Percentiles rank a stretch among this genome's conserved stretches.
These are phyloP conservation scores for Salinomyces thailandicus DNA, from an alignment of 2,329 filamentous ascomycete genomes.

Conservation along the genomic window DNA sequence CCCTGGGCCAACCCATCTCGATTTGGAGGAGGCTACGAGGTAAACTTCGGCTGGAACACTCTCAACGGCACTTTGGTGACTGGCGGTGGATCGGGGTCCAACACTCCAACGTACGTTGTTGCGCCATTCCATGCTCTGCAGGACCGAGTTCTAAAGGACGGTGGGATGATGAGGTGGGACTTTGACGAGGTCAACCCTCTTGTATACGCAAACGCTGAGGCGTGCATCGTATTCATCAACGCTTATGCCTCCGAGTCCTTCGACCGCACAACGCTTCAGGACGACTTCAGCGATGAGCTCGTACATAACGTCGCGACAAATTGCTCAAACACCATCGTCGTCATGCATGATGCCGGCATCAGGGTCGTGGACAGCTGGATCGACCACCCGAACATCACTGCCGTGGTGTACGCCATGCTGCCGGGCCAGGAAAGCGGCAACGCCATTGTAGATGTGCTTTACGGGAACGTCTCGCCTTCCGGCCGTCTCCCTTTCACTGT, in stretches of 20 bases:
- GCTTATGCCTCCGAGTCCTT: conserved; percentile 18
- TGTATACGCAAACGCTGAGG: conserved; percentile 13
- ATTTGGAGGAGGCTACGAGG: conserved; percentile 49
- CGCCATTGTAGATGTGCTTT: conserved; percentile 20
- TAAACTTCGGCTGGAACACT: conserved; percentile 47
- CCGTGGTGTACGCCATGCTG: conserved; percentile 21
- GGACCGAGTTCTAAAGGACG: not conserved
- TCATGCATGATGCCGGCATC: conserved; percentile 34
- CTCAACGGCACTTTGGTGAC: conserved; percentile 43
- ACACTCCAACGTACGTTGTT: conserved; percentile 45
- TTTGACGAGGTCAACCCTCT: conserved; percentile 12
- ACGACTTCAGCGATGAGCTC: conserved; percentile 17
- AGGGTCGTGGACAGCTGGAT: conserved; percentile 21
- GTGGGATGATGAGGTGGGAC: not conserved
- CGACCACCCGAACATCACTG: conserved; percentile 24
- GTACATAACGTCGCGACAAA: conserved; percentile 18
- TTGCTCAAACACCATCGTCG: conserved; percentile 44
- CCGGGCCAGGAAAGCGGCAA: conserved; percentile 24
- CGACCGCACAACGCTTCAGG: conserved; percentile 17
- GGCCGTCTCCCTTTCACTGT: conserved; percentile 22
- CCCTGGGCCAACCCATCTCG: not conserved
- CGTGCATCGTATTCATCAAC: conserved; percentile 26
- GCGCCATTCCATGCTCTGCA: conserved; percentile 1
- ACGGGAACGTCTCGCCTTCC: conserved; percentile 20
- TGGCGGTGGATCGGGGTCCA: conserved; percentile 70